Percentiles rank a stretch among this genome's conserved stretches.
These are phyloP conservation scores for Stagonosporopsis chrysanthemi DNA, from an alignment of 2,329 filamentous ascomycete species.

Conservation along the genomic window DNA sequence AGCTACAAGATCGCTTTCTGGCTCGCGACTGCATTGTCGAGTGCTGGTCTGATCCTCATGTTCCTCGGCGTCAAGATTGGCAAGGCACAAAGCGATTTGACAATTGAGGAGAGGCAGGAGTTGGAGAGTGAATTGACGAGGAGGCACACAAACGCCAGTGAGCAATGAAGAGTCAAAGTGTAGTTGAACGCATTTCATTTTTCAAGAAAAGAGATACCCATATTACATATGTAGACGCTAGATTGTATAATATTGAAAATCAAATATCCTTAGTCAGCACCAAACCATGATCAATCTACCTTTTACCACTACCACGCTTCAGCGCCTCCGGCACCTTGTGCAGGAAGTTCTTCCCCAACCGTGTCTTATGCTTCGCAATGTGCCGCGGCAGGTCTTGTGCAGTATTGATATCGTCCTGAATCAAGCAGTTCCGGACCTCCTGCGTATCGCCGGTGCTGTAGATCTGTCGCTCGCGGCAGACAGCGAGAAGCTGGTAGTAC, in stretches of 20 bases:
- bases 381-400: slow-evolving; percentile 15
- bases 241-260: not conserved
- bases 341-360: not conserved
- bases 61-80: slow-evolving; percentile 48
- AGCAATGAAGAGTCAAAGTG: not conserved
- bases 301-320: not conserved
- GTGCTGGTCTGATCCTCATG: slow-evolving; percentile 44
- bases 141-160: slow-evolving; percentile 22
- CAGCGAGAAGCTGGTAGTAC: slow-evolving; percentile 26
- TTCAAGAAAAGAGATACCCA: slow-evolving; percentile 10
- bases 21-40: slow-evolving; percentile 43
- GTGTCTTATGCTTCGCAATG: not conserved
- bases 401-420: slow-evolving; percentile 31
- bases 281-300: not conserved
- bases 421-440: slow-evolving; percentile 24
- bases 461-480: slow-evolving; percentile 27
- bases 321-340: not conserved
- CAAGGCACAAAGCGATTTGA: slow-evolving; percentile 47
- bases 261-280: not conserved
- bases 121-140: slow-evolving; percentile 40
- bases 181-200: not conserved
- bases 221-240: not conserved
- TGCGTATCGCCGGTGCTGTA: slow-evolving; percentile 18
- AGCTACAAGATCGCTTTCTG: slow-evolving; percentile 51
- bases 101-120: slow-evolving; percentile 42